Evolutionary conservation across 768 basidiomycete genomes (phyloP).

Genomic region (Naganishia vishniacii): DNA sequence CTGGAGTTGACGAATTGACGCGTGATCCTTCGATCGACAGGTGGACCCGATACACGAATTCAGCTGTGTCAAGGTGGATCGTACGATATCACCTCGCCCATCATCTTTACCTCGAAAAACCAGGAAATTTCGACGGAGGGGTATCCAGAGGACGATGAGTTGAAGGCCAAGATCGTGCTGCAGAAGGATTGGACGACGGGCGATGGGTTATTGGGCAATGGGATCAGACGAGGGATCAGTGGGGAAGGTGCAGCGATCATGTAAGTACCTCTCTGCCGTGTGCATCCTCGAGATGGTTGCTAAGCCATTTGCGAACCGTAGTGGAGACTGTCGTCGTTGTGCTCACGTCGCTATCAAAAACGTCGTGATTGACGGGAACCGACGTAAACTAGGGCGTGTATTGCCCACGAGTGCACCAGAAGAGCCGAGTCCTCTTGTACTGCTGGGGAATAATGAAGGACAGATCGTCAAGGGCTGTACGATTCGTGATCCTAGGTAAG

Average conservation of each 20-base stretch:
- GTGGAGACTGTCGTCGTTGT: constrained; percentile 49
- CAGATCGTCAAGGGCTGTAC: constrained; percentile 40
- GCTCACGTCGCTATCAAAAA: constrained; percentile 41
- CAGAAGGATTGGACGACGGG: constrained; percentile 25
- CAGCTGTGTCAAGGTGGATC: constrained; percentile 42
- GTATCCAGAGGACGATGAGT: constrained; percentile 48
- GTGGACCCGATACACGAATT: constrained; percentile 49
- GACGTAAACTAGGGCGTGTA: constrained; percentile 44
- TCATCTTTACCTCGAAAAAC: constrained; percentile 49
- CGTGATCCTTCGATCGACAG: constrained; percentile 12
- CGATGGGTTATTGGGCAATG: constrained; percentile 19
- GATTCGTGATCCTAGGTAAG: constrained; percentile 40
- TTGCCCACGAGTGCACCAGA: constrained; percentile 12
- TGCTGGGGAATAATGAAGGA: constrained; percentile 45
- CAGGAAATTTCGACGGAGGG: constrained; percentile 51
- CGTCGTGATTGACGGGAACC: constrained; percentile 47
- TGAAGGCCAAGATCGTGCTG: constrained; percentile 30
- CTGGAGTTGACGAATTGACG: too few relatives aligned
- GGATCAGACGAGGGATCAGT: constrained; percentile 33
- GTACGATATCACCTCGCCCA: constrained; percentile 45
- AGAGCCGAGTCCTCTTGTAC: constrained; percentile 34
- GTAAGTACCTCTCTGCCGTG: not conserved
- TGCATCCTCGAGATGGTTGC: too few relatives aligned
- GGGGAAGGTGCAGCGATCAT: constrained; percentile 32
- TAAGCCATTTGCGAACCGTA: not conserved